These are phyloP conservation scores for Periglandula ipomoeae DNA, from an alignment of 2,329 filamentous ascomycete genomes.

Conservation along the genomic window DNA sequence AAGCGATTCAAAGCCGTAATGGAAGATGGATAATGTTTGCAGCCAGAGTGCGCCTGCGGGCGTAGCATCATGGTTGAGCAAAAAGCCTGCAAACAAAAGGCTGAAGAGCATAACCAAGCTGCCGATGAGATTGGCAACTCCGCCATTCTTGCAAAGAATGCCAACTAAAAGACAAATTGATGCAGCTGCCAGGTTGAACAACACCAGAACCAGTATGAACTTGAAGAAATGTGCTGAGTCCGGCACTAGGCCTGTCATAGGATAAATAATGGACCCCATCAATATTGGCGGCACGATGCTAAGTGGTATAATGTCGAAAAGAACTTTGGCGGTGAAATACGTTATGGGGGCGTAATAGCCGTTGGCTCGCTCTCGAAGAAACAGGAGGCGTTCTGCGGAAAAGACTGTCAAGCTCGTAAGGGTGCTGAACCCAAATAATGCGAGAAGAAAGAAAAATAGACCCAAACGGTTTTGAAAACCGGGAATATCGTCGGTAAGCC, in stretches of 20 bases:
- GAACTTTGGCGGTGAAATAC: slow-evolving; percentile 91
- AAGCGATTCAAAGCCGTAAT: slow-evolving; percentile 91
- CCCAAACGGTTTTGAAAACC: slow-evolving; percentile 97
- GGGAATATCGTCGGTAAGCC: slow-evolving; percentile 87
- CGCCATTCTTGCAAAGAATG: slow-evolving; percentile 83
- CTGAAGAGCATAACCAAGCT: slow-evolving; percentile 97
- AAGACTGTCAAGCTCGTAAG: slow-evolving; percentile 91
- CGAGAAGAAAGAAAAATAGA: slow-evolving; percentile 94
- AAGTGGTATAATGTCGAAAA: slow-evolving; percentile 96
- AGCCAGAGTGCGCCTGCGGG: slow-evolving; percentile 80
- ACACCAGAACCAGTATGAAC: slow-evolving; percentile 82
- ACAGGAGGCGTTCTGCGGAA: slow-evolving; percentile 79
- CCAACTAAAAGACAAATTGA: slow-evolving; percentile 94
- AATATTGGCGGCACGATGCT: slow-evolving; percentile 89
- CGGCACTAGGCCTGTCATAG: slow-evolving; percentile 89
- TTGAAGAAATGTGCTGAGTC: slow-evolving; percentile 77
- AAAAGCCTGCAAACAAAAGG: slow-evolving; percentile 82
- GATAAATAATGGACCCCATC: slow-evolving; percentile 92
- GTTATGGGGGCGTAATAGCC: slow-evolving; percentile 92
- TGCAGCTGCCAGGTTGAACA: slow-evolving; percentile 93
- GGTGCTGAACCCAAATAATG: slow-evolving; percentile 93
- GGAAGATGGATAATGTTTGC: slow-evolving; percentile 91
- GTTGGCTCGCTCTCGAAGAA: slow-evolving; percentile 88
- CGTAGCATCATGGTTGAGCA: slow-evolving; percentile 92
- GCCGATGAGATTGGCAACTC: slow-evolving; percentile 87